Base-by-base conservation (phyloP, 225 moss, liverwort and hornwort genomes). In the Pseudisothecium myosuroides region DNA sequence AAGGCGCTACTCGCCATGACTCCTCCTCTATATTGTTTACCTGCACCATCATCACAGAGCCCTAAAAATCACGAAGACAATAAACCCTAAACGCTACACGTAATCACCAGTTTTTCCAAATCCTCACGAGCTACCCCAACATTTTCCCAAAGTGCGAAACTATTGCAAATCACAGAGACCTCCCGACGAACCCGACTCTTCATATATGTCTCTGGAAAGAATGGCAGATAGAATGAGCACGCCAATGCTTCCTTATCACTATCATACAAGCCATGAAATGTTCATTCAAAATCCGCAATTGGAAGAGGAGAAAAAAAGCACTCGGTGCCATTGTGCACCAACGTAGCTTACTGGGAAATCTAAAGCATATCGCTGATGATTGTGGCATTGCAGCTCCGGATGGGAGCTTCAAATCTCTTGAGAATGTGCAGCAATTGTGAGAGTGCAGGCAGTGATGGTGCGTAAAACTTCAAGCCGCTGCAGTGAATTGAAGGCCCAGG, bases 1-100 rank as follows among this genome's bases (percentile, higher is more conserved):
- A 94, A 63, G 59, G 89, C 87, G 43, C 82, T 55, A 84, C 37
- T 34, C 64, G 90, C 92, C 93, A 93, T 91, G 47, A 81, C 84
- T 67, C 26, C 11, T 52, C 65, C 59, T 78, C 90, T 80, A 90
- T 58, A 86, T 88, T 86, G 41, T 55, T 47, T 32, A 50, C 74
- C 82, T 66, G 69, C 71, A 89, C 80, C 80, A 72, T 85, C 50
- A 61, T 34, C 41, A 45, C 41, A 83, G 55, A 50, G 63, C 2
- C 54, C 20, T 27, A 59, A 39, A 45, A 64, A 34, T 82, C 34
- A 83, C 14, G 32, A 19, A 52, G 43, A 84, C 47, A 36, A 20
- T 45, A 80, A 87, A 80, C 45, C 80, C 32, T 80, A 87, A 80
- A 87, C 37, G 67, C 80, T 87, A 67, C 43, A 66, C 32, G 4